These are phyloP conservation scores for Cryptosporidium ryanae DNA, from an alignment of 169 alveolate species.

Conservation along the genomic window DNA sequence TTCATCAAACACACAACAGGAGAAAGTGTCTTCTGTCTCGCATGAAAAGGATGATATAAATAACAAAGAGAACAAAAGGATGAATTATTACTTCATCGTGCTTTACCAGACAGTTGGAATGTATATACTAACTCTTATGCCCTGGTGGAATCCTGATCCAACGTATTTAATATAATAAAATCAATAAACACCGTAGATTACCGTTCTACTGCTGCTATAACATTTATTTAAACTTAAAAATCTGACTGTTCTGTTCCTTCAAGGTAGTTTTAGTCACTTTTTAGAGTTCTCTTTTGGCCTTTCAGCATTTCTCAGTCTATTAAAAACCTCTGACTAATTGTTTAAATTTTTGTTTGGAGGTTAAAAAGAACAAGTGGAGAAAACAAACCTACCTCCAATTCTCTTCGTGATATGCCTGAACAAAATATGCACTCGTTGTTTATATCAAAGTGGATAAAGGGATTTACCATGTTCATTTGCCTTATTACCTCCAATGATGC, in stretches of 20 bases:
- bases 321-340: conserved; percentile 39
- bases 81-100: conserved; percentile 1
- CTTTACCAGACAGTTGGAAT: conserved; percentile 61
- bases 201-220: not conserved
- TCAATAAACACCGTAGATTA: not conserved
- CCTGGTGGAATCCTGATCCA: conserved; percentile 76
- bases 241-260: not conserved
- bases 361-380: not conserved
- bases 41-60: not conserved
- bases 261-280: not conserved
- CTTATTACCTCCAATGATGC: conserved; percentile 45
- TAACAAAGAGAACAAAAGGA: not conserved
- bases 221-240: not conserved
- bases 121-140: conserved; percentile 63
- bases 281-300: conserved; percentile 59
- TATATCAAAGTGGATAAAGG: conserved; percentile 29
- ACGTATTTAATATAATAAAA: conserved; percentile 16
- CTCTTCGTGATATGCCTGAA: conserved; percentile 27
- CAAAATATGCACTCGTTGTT: conserved; percentile 27
- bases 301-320: conserved; percentile 48
- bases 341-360: not conserved
- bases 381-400: conserved; percentile 45
- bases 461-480: conserved; percentile 37
- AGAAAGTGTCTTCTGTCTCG: not conserved
- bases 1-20: not conserved